Conservation (phyloP, 139 green algal species). For the Chlamydomonas incerta region DNA sequence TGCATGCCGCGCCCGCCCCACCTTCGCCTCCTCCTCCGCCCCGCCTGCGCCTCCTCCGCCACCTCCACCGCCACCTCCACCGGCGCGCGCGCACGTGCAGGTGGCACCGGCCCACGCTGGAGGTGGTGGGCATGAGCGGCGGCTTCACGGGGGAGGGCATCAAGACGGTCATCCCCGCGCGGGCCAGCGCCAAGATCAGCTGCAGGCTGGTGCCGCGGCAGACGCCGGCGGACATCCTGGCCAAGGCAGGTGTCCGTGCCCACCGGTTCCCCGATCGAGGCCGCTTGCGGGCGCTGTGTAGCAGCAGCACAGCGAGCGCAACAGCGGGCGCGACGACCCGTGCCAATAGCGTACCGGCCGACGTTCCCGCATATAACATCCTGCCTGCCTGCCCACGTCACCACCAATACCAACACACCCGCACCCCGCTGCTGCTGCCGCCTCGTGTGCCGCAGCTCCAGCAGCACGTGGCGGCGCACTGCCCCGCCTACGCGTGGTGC, state of each 20-base stretch:
- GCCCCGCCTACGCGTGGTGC: constrained; percentile 55
- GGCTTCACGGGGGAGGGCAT: constrained; percentile 73
- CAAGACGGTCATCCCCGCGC: constrained; percentile 78
- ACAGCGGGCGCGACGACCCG: no score
- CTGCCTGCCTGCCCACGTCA: no score
- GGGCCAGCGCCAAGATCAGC: constrained; percentile 72
- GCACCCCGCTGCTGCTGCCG: no score
- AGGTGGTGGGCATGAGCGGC: constrained; percentile 73
- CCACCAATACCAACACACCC: no score
- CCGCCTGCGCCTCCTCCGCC: no score
- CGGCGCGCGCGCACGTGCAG: neutral
- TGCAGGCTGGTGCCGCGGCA: constrained; percentile 38
- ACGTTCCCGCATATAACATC: no score
- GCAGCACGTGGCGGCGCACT: constrained; percentile 45
- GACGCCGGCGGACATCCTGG: constrained; percentile 14
- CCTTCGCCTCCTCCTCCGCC: neutral
- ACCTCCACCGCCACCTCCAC: neutral
- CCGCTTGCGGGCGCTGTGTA: no score
- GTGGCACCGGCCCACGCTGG: constrained; percentile 74
- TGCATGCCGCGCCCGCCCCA: neutral
- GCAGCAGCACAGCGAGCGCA: no score
- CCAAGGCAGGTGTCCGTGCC: neutral
- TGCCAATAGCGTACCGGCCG: no score
- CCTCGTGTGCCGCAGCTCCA: constrained; percentile 30
- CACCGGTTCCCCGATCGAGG: no score